A percentile compares a stretch with the other conserved stretches of the same genome.
These are phyloP conservation scores for Rhizophagus clarus DNA, from an alignment of 192 early-diverging fungal genomes.

Conservation along the genomic window DNA sequence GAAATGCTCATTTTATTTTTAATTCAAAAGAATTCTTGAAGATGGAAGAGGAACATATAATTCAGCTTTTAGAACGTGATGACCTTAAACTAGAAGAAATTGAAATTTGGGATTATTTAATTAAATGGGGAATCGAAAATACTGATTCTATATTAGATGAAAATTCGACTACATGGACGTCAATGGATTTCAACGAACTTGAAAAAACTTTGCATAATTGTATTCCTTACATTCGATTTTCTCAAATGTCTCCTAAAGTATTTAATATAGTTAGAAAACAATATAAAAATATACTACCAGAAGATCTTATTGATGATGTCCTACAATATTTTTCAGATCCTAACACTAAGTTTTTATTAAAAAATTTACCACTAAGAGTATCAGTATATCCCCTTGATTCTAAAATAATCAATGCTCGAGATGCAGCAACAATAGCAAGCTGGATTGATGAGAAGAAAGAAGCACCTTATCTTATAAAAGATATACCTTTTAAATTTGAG, in stretches of 20 bases:
- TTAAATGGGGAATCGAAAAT: constrained; percentile 17
- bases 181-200: not conserved
- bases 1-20: not conserved
- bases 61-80: not conserved
- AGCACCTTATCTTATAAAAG: not conserved
- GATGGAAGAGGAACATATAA: not conserved
- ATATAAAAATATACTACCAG: not conserved
- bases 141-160: not conserved
- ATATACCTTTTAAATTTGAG: not conserved
- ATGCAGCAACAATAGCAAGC: not conserved
- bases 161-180: not conserved
- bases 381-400: not conserved
- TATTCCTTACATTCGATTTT: no score
- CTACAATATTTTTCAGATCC: not conserved
- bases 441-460: constrained; percentile 5
- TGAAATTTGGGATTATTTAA: constrained; percentile 15
- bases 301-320: not conserved
- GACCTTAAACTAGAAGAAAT: not conserved
- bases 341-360: not conserved
- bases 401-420: not conserved
- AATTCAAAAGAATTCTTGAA: constrained; percentile 9
- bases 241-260: no score
- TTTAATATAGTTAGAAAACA: no score
- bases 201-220: not conserved
- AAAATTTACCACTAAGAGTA: not conserved